Conservation (phyloP, 2,329 filamentous ascomycete genomes). For the Paecilomyces fulvus region DNA sequence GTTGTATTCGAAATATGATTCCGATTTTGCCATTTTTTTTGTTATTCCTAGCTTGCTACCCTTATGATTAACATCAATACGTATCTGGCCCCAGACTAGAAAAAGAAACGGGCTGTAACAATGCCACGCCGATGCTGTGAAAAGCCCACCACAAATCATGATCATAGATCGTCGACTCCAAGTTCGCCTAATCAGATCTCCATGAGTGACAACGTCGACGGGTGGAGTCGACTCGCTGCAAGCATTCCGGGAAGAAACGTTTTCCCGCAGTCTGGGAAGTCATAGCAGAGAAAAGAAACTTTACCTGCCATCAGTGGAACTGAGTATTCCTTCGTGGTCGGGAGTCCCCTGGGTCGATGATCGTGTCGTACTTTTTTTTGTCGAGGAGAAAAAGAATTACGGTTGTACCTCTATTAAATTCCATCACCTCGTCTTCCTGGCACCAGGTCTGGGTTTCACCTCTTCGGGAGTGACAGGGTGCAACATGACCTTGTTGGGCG, state of each 20-base stretch:
- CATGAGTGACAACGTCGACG: neutral
- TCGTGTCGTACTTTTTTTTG: neutral
- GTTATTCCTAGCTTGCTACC: neutral
- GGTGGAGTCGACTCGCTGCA: neutral
- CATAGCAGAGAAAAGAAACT: neutral
- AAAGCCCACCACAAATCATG: neutral
- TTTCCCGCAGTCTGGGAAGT: neutral
- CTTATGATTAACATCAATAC: neutral
- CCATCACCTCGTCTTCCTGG: slow-evolving; percentile 33
- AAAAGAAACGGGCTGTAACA: neutral
- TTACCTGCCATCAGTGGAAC: neutral
- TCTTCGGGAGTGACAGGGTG: slow-evolving; percentile 64
- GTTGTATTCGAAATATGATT: neutral
- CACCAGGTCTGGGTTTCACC: slow-evolving; percentile 47
- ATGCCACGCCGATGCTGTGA: neutral
- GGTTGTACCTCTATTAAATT: neutral
- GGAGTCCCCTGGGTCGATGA: neutral
- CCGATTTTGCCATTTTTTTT: neutral
- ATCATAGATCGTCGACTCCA: slow-evolving; percentile 1
- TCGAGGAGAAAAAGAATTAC: neutral
- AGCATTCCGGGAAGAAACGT: neutral
- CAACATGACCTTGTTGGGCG: slow-evolving; percentile 73
- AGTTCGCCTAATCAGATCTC: neutral
- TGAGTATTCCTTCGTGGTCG: neutral
- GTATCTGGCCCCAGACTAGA: neutral